Evolutionary conservation across 768 basidiomycete species (phyloP).

Genomic region (Tremella mesenterica): DNA sequence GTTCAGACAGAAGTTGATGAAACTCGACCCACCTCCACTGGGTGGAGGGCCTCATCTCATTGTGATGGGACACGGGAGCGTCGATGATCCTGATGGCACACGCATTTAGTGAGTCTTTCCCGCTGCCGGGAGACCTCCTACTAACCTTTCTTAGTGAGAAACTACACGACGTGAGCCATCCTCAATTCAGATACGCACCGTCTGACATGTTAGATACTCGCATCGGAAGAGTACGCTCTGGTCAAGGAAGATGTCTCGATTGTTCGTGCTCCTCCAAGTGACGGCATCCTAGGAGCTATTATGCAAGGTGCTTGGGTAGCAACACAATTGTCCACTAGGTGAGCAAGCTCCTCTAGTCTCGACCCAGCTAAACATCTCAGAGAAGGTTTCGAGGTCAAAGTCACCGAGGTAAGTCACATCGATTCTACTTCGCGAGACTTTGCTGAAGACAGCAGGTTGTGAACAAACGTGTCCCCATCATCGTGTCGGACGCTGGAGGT

Average conservation of each 20-base stretch:
- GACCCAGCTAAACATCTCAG: too few relatives aligned
- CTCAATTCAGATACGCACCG: neutral
- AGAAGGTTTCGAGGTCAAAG: constrained; percentile 96
- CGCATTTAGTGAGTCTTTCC: constrained; percentile 29
- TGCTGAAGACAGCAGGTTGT: constrained; percentile 56
- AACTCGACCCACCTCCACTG: constrained; percentile 11
- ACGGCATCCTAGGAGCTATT: constrained; percentile 69
- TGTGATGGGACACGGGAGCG: constrained; percentile 70
- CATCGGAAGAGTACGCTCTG: constrained; percentile 23
- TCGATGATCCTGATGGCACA: constrained; percentile 83
- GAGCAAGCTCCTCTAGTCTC: too few relatives aligned
- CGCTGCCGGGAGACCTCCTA: neutral
- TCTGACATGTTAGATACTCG: constrained; percentile 25
- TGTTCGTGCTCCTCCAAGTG: constrained; percentile 62
- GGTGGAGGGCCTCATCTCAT: constrained; percentile 43
- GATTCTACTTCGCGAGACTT: neutral
- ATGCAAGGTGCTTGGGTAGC: constrained; percentile 84
- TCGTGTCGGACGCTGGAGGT: constrained; percentile 78
- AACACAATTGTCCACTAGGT: constrained; percentile 78
- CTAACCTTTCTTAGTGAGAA: constrained; percentile 22
- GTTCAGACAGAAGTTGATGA: constrained; percentile 60
- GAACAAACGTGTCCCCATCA: constrained; percentile 76
- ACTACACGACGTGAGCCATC: constrained; percentile 29
- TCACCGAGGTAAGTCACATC: constrained; percentile 49
- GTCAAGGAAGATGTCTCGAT: constrained; percentile 53